A percentile compares a stretch with the other conserved stretches of the same genome.
Conservation (phyloP, 176 grass and related monocot species). For the Eragrostis nindensis region DNA sequence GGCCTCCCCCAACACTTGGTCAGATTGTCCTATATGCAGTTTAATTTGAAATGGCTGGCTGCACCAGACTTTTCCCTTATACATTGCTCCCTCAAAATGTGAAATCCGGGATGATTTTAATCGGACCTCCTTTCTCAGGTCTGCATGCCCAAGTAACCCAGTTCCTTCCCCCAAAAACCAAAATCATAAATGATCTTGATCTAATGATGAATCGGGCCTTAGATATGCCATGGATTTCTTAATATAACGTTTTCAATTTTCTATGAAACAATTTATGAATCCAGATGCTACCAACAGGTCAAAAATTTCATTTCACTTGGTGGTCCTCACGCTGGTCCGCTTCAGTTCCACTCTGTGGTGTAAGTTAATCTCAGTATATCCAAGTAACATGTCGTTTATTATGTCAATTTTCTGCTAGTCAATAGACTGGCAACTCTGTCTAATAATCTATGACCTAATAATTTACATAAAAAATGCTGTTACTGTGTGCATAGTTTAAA, state of each 20-base stretch:
- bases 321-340: conserved; percentile 94
- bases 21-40: conserved; percentile 12
- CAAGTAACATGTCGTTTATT: conserved; percentile 29
- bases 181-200: background rate
- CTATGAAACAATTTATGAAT: conserved; percentile 26
- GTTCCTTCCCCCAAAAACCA: background rate
- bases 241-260: background rate
- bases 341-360: conserved; percentile 94
- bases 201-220: background rate
- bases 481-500: background rate
- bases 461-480: background rate
- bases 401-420: conserved; percentile 40
- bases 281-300: conserved; percentile 56
- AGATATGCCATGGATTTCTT: background rate
- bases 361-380: conserved; percentile 54
- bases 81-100: background rate
- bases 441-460: conserved; percentile 9
- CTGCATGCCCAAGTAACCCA: background rate
- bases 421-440: background rate
- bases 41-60: background rate
- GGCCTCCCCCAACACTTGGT: no score
- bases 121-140: no score
- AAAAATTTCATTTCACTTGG: conserved; percentile 91
- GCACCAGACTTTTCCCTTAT: no score
- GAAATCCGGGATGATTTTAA: no score